Base-by-base conservation (phyloP, 371 early-diverging fungal species). In the Apophysomyces sp. region DNA sequence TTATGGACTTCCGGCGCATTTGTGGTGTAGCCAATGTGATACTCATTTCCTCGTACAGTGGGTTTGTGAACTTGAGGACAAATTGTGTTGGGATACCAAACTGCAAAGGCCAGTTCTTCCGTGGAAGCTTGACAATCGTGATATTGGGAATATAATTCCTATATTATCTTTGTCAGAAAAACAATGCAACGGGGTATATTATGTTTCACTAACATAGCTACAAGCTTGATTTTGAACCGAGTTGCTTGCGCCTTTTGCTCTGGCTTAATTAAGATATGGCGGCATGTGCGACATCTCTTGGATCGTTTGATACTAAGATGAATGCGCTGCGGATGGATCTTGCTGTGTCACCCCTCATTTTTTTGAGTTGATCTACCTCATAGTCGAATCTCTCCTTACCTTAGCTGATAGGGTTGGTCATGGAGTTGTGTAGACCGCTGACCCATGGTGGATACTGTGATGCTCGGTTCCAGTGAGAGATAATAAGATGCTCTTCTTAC, bases 201-300 rank as follows among this genome's bases (percentile, higher is more conserved):
- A 59, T 30, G 11, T 26, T 36, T 39, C 26, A 37, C 44, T 57
- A 27, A 51, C 92, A 90, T 82, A 2, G 95, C 96, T 34, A 91
- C 86, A 56, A 90, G 82, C 72, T 93, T 93, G 67, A 95, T 92
- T 67, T 91, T 92, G 78, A 95, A 95, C 55, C 87, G 78, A 1
- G 90, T 90, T 15, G 87, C 82, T 62, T 94, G 93, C 0, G 96
- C 94, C 65, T 95, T 95, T 67, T 89, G 90, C 55, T 96, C 96
- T 0, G 96, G 96, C 68, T 94, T 94, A 63, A 94, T 89, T 21
- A 97, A 72, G 31, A 94, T 89, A 60, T 94, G 92, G 24, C 92
- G 88, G 74, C 97, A 97, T 4, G 82, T 73, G 18, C 92, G 84
- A 66, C 97, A 97, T 40, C 94, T 86, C 56, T 92, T 92, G 2